Percentiles rank a stretch among this genome's conserved stretches.
phyloP scores from a whole-genome alignment of 2,329 filamentous ascomycete genomes.

The Huntiella decipiens region DNA sequence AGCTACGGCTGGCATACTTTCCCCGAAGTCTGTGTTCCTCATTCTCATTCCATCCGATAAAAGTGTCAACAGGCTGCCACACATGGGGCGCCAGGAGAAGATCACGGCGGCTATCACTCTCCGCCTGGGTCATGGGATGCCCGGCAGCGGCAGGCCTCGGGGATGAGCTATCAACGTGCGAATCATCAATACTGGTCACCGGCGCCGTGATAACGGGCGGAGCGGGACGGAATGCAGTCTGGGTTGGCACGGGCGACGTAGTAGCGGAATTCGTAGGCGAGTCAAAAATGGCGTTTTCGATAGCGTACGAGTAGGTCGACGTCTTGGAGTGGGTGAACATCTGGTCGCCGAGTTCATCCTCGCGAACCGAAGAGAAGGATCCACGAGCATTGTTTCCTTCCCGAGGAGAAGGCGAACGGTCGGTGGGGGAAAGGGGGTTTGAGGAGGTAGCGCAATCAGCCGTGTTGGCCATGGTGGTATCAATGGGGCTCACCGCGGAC shows the following conservation, averaged over 20 bases:
- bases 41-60: slow-evolving; percentile 45
- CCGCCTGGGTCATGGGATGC: too few species aligned
- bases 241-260: slow-evolving; percentile 26
- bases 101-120: neutral
- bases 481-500: neutral
- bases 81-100: slow-evolving; percentile 25
- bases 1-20: slow-evolving; percentile 41
- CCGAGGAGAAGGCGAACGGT: slow-evolving; percentile 3
- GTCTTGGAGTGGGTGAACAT: slow-evolving; percentile 44
- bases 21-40: slow-evolving; percentile 27
- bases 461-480: neutral
- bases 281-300: slow-evolving; percentile 33
- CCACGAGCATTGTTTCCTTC: slow-evolving; percentile 20
- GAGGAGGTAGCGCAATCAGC: neutral
- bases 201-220: slow-evolving; percentile 13
- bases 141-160: neutral
- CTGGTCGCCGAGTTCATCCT: slow-evolving; percentile 40
- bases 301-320: slow-evolving; percentile 33
- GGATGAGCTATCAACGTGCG: neutral
- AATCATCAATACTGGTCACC: slow-evolving; percentile 1
- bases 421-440: neutral
- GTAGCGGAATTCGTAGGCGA: slow-evolving; percentile 30
- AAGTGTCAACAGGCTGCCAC: slow-evolving; percentile 38
- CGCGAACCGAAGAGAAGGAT: slow-evolving; percentile 43
- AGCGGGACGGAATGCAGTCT: slow-evolving; percentile 32